Conservation (phyloP, 179 eudicot genomes). For the Amaranthus tricolor region DNA sequence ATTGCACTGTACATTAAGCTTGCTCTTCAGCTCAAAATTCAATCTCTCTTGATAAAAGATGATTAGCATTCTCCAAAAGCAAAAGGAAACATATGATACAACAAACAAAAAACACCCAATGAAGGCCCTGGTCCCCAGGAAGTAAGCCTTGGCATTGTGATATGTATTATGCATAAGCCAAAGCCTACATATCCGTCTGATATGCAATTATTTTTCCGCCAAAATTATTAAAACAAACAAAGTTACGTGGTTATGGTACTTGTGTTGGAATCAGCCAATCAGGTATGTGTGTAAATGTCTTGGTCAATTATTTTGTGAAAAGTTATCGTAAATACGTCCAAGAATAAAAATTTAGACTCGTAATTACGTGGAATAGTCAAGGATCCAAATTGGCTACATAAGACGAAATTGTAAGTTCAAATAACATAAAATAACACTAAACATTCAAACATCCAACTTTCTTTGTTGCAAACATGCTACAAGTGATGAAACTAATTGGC, state of each 20-base stretch:
- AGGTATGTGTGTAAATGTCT: too few species aligned
- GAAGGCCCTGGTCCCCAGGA: background rate
- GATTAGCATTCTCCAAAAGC: too few species aligned
- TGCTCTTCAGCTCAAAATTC: background rate
- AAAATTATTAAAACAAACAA: background rate
- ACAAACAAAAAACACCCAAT: background rate
- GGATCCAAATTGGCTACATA: too few species aligned
- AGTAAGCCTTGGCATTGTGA: background rate
- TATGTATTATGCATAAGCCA: background rate
- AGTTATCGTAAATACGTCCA: too few species aligned
- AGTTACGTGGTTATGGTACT: too few species aligned
- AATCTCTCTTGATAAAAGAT: background rate
- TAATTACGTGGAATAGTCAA: too few species aligned
- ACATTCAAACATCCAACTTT: background rate
- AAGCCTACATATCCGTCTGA: background rate
- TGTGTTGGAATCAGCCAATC: too few species aligned
- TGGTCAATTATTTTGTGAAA: too few species aligned
- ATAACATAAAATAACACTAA: background rate
- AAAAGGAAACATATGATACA: background rate
- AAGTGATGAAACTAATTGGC: background rate
- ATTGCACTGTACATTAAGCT: background rate
- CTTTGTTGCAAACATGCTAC: background rate
- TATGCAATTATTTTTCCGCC: background rate
- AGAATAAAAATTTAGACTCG: too few species aligned
- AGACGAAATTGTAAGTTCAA: too few species aligned